These are phyloP conservation scores for Phytophthora quininea DNA, from an alignment of 352 stramenopile genomes.

Conservation along the genomic window DNA sequence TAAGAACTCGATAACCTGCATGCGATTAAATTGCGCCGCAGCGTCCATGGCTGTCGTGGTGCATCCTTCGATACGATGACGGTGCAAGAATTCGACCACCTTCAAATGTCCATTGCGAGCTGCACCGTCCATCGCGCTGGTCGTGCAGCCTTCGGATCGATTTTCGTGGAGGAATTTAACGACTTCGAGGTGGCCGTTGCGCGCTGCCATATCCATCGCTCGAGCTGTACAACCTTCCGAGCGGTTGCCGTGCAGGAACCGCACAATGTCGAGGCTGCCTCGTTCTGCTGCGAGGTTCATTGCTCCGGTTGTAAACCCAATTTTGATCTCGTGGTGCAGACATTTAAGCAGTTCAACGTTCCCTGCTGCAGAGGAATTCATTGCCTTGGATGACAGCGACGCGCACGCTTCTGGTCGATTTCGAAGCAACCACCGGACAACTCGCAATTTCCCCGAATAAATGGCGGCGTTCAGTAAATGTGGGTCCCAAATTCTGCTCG, in stretches of 20 bases:
- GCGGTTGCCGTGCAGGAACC: slow-evolving; percentile 16
- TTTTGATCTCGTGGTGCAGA: slow-evolving; percentile 13
- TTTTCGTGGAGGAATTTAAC: slow-evolving; percentile 26
- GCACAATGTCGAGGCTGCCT: slow-evolving; percentile 16
- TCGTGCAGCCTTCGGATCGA: slow-evolving; percentile 17
- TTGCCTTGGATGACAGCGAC: slow-evolving; percentile 15
- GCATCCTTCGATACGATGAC: slow-evolving; percentile 20
- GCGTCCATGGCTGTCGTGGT: slow-evolving; percentile 20
- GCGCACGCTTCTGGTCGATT: slow-evolving; percentile 12
- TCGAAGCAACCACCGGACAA: slow-evolving; percentile 12
- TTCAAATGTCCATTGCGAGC: slow-evolving; percentile 20
- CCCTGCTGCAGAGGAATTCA: slow-evolving; percentile 16
- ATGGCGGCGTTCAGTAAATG: slow-evolving; percentile 17
- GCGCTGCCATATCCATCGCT: slow-evolving; percentile 15
- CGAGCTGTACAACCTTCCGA: slow-evolving; percentile 7
- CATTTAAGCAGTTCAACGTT: slow-evolving; percentile 18
- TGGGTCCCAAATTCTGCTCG: slow-evolving; percentile 10
- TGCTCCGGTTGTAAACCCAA: slow-evolving; percentile 13
- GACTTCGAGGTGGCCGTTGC: slow-evolving; percentile 16
- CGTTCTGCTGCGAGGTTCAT: slow-evolving; percentile 25
- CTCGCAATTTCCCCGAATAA: slow-evolving; percentile 12
- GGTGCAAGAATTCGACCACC: slow-evolving; percentile 21
- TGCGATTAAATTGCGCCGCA: slow-evolving; percentile 23
- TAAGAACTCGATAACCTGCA: slow-evolving; percentile 17
- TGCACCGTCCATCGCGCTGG: slow-evolving; percentile 17